These are phyloP conservation scores for Saururus chinensis DNA, from an alignment of 164 flowering plant genomes.

Conservation along the genomic window DNA sequence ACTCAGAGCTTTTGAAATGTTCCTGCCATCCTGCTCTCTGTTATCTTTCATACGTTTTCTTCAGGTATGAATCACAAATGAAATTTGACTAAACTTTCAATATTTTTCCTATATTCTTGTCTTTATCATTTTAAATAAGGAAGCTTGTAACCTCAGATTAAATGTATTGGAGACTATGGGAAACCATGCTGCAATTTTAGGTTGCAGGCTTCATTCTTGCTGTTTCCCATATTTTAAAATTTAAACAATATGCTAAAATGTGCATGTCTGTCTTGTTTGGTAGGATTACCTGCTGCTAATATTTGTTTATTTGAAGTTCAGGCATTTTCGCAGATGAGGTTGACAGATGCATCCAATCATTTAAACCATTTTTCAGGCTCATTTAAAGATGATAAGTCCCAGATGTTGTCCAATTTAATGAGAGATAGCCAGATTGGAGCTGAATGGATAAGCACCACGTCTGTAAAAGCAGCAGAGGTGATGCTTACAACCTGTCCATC, in stretches of 20 bases:
- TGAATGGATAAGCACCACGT: constrained; percentile 77
- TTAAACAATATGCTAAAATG: too few species aligned
- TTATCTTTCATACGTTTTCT: constrained; percentile 90
- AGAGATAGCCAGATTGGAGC: constrained; percentile 47
- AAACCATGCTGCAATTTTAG: too few species aligned
- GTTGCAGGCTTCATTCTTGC: too few species aligned
- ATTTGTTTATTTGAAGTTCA: constrained; percentile 12
- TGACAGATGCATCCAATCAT: constrained; percentile 93
- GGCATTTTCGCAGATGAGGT: constrained; percentile 98
- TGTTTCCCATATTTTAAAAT: too few species aligned
- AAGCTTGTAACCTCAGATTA: too few species aligned
- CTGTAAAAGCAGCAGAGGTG: constrained; percentile 87
- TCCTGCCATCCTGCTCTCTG: constrained; percentile 86
- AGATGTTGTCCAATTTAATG: constrained; percentile 22
- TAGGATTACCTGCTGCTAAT: neutral
- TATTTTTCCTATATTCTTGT: neutral
- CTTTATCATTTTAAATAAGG: neutral
- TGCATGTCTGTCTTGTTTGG: neutral
- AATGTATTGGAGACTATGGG: too few species aligned
- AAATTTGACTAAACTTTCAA: neutral
- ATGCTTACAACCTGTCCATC: constrained; percentile 82
- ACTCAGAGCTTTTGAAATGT: constrained; percentile 93
- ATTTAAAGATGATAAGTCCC: constrained; percentile 68
- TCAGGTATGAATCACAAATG: constrained; percentile 45
- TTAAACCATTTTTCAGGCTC: constrained; percentile 74